These are phyloP conservation scores for Eutrema yunnanense DNA, from an alignment of 345 rosid species.

Conservation along the genomic window DNA sequence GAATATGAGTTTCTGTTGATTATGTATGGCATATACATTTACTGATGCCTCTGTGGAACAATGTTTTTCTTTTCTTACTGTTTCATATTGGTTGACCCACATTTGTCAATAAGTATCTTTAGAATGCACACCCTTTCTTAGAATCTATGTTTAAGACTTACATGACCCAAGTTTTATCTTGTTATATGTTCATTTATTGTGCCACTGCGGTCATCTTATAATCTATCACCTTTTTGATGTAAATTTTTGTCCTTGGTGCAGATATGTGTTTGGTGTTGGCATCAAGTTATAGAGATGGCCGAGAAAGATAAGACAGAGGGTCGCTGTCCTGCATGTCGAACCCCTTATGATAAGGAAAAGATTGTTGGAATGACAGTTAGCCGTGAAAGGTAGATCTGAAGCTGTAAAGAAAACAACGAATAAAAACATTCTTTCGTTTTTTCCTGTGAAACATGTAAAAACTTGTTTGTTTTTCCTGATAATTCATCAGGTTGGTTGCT, in stretches of 20 bases:
- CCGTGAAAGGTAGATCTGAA: slow-evolving; percentile 61
- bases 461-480: neutral
- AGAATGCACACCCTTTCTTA: neutral
- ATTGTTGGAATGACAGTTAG: slow-evolving; percentile 72
- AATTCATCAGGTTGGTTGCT: slow-evolving; percentile 47
- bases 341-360: slow-evolving; percentile 85
- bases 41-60: neutral
- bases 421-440: neutral
- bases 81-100: neutral
- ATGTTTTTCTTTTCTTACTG: neutral
- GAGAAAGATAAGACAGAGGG: slow-evolving; percentile 88
- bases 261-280: slow-evolving; percentile 99
- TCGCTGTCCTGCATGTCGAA: slow-evolving; percentile 91
- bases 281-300: slow-evolving; percentile 94
- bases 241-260: slow-evolving; percentile 19
- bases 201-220: neutral
- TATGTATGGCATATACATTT: neutral
- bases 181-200: neutral
- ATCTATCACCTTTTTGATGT: neutral
- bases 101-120: neutral
- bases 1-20: neutral
- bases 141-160: neutral
- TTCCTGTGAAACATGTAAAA: neutral
- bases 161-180: neutral
- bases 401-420: neutral